phyloP scores from a whole-genome alignment of 225 moss, liverwort and hornwort genomes.

The Polytrichum commune region DNA sequence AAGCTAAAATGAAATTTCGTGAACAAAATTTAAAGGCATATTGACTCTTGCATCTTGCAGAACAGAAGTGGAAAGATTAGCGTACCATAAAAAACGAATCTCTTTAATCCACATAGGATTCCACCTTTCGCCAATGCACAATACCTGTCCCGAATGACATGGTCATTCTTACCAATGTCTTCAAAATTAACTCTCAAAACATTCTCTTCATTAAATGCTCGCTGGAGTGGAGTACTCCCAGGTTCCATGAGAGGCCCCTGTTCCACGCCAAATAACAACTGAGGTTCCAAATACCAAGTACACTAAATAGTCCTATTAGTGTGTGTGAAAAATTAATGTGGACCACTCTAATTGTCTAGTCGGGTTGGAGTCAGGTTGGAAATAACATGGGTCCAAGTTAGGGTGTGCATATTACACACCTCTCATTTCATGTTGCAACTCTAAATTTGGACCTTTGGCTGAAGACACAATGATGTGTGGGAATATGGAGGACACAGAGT shows the following conservation, averaged over 20 bases:
- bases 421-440: neutral
- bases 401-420: too few species aligned
- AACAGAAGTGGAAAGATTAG: neutral
- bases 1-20: too few species aligned
- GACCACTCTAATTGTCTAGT: too few species aligned
- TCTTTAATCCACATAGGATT: constrained; percentile 32
- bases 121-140: constrained; percentile 28
- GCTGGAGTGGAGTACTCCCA: constrained; percentile 31
- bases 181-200: constrained; percentile 31
- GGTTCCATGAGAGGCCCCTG: constrained; percentile 39
- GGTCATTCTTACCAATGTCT: constrained; percentile 6
- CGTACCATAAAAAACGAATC: constrained; percentile 34
- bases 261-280: constrained; percentile 8
- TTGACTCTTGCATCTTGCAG: too few species aligned
- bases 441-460: neutral
- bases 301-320: too few species aligned
- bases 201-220: constrained; percentile 34
- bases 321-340: too few species aligned
- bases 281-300: neutral
- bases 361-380: too few species aligned
- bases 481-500: neutral
- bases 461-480: neutral
- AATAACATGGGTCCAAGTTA: too few species aligned
- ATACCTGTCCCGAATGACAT: constrained; percentile 19
- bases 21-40: too few species aligned